A percentile compares a stretch with the other conserved stretches of the same genome.
These are phyloP conservation scores for Ephemerocybe angulata DNA, from an alignment of 768 basidiomycete species.

Conservation along the genomic window DNA sequence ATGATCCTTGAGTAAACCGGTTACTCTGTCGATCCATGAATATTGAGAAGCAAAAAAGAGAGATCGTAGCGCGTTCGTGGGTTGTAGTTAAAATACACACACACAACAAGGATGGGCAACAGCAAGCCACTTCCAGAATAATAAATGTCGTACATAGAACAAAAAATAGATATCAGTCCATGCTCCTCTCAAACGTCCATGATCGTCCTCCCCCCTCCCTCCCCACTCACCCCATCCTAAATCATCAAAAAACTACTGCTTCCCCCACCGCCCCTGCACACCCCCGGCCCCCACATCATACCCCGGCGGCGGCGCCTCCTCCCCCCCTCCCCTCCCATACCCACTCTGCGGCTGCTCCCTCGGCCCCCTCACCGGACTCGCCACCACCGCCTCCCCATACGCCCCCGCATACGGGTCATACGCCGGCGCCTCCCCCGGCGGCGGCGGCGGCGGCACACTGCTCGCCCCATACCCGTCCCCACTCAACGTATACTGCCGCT, in stretches of 20 bases:
- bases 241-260: neutral
- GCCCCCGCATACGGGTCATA: conserved; percentile 17
- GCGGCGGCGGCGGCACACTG: conserved; percentile 39
- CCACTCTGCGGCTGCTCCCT: neutral
- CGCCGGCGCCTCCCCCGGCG: conserved; percentile 21
- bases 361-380: neutral
- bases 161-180: neutral
- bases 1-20: too few species aligned
- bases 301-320: neutral
- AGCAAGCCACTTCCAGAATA: neutral
- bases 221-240: neutral
- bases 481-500: conserved; percentile 55
- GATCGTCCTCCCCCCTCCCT: neutral
- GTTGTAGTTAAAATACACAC: neutral
- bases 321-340: neutral
- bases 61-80: too few species aligned
- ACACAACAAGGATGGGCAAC: neutral
- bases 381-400: conserved; percentile 3
- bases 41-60: too few species aligned
- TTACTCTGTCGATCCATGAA: too few species aligned
- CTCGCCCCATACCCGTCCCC: conserved; percentile 54
- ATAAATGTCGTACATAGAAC: neutral
- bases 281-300: neutral
- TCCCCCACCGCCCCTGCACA: neutral
- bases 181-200: neutral